Percentiles rank a stretch among this genome's conserved stretches.
phyloP scores from a whole-genome alignment of 805 yeast species.

The Zygoascus bituminiphila region DNA sequence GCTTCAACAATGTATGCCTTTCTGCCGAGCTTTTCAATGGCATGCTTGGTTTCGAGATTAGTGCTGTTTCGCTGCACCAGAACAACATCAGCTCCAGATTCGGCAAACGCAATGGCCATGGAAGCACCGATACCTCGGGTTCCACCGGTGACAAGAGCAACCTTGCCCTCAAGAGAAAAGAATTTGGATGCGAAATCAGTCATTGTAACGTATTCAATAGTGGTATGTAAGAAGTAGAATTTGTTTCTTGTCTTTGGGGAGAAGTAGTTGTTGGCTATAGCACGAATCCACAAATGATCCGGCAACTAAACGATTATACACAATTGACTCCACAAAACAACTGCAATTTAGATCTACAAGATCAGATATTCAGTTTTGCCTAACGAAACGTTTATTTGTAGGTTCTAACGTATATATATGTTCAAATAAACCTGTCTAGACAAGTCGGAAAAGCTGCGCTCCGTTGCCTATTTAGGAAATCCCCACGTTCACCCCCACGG shows the following conservation, averaged over 20 bases:
- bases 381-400: too few species aligned
- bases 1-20: constrained; percentile 24
- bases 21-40: constrained; percentile 25
- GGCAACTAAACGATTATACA: too few species aligned
- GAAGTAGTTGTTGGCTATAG: background rate
- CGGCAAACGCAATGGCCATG: constrained; percentile 44
- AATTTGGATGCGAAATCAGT: constrained; percentile 2
- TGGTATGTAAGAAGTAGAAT: background rate
- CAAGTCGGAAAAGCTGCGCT: background rate
- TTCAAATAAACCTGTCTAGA: too few species aligned
- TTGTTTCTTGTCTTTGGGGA: background rate
- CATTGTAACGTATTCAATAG: background rate
- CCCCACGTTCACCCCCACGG: background rate
- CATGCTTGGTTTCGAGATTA: constrained; percentile 25
- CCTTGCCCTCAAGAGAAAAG: constrained; percentile 36
- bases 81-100: constrained; percentile 40
- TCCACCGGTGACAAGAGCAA: constrained; percentile 44
- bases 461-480: background rate
- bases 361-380: too few species aligned
- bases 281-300: too few species aligned
- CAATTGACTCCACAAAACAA: too few species aligned
- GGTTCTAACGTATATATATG: too few species aligned
- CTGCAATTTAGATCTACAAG: too few species aligned
- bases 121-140: constrained; percentile 52
- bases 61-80: constrained; percentile 33